Conservation (phyloP, 805 yeast species). For the Saccharomycopsis selenospora region DNA sequence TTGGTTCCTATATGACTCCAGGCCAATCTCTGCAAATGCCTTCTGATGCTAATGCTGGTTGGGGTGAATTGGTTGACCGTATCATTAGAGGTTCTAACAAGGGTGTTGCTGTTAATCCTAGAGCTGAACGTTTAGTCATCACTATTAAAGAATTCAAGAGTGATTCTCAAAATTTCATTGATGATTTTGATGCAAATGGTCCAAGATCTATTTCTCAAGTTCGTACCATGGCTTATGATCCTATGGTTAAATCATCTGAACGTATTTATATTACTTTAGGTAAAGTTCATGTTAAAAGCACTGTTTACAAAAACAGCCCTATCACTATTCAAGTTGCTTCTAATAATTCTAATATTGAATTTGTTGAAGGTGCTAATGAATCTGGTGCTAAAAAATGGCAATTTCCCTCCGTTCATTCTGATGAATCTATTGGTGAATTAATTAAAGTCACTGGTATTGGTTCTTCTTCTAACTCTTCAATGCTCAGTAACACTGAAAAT, state of each 20-base stretch:
- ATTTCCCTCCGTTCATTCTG: constrained; percentile 64
- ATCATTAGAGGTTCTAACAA: constrained; percentile 66
- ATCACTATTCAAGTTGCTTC: constrained; percentile 49
- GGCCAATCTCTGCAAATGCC: constrained; percentile 31
- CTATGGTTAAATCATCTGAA: constrained; percentile 52
- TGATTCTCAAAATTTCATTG: constrained; percentile 29
- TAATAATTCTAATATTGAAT: constrained; percentile 43
- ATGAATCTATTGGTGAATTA: constrained; percentile 66
- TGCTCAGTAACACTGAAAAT: constrained; percentile 33
- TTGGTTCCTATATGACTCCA: constrained; percentile 54
- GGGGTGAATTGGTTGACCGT: constrained; percentile 83
- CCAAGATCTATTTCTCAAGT: constrained; percentile 56
- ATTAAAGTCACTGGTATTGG: constrained; percentile 57
- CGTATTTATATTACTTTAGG: constrained; percentile 54
- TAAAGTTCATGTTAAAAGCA: constrained; percentile 32
- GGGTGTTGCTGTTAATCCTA: constrained; percentile 75
- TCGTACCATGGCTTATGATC: constrained; percentile 57
- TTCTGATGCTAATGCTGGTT: constrained; percentile 55
- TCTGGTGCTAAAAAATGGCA: constrained; percentile 48
- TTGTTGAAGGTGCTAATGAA: constrained; percentile 67
- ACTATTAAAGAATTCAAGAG: constrained; percentile 68
- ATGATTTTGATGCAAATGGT: constrained; percentile 31
- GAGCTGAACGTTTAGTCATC: constrained; percentile 64
- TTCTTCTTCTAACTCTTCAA: constrained; percentile 26
- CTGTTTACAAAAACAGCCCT: constrained; percentile 27